Evolutionary conservation across 352 stramenopile species (phyloP), one percentile per base, ranked within the genome.

Genomic region (Thraustochytrium sp.): DNA sequence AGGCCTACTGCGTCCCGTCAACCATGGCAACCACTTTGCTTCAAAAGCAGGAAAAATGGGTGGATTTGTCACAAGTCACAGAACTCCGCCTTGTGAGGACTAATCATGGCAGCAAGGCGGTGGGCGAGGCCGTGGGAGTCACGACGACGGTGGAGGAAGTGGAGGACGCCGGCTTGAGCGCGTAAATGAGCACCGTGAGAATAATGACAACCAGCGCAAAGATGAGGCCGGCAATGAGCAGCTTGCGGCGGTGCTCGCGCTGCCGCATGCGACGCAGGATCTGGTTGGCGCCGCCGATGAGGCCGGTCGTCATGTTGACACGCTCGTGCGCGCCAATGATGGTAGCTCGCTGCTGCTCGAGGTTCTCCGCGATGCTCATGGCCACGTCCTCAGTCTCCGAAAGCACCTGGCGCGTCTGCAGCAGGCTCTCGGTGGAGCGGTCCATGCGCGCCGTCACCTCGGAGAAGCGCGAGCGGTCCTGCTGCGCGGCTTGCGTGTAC

Each of bases 321-420:
- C 68, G 48, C 68, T 80, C 68, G 68, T 80, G 68, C 23, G 53
- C 68, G 37, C 68, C 53, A 51, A 61, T 64, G 26, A 80, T 80
- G 18, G 36, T 46, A 2, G 68, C 42, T 1, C 68, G 48, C 1
- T 80, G 76, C 13, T 46, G 36, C 31, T 46, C 42, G 3, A 80
- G 68, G 68, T 80, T 80, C 42, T 80, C 23, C 1, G 68, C 76
- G 53, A 80, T 80, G 51, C 68, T 80, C 68, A 80, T 44, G 21
- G 68, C 68, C 48, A 80, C 68, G 23, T 80, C 68, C 51, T 80
- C 68, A 8, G 68, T 80, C 68, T 80, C 68, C 5, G 68, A 29
- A 2, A 80, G 37, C 53, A 51, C 40, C 21, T 53, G 42, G 48
- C 68, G 68, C 37, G 68, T 55, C 18, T 80, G 34, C 5, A 80